Conservation (phyloP, 139 green algal genomes). For the Pseudopediastrum boryanum region DNA sequence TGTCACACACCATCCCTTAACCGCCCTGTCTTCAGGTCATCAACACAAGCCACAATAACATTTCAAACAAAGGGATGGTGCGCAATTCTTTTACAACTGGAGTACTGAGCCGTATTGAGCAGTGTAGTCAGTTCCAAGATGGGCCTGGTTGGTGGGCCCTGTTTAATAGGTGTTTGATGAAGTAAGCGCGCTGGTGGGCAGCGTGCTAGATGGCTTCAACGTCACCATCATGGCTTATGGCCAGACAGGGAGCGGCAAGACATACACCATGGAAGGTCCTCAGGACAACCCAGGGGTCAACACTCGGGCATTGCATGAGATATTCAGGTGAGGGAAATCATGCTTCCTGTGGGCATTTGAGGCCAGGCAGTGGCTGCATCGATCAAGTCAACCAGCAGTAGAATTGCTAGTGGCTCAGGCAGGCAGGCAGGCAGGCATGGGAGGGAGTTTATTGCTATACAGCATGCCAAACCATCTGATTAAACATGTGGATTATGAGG, state of each 20-base stretch:
- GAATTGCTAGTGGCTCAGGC: too few relatives aligned
- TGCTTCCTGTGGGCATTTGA: background rate
- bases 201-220: constrained; percentile 77
- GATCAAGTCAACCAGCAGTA: too few relatives aligned
- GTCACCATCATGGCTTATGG: constrained; percentile 84
- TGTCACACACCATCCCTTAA: too few relatives aligned
- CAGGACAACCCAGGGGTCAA: constrained; percentile 75
- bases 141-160: background rate
- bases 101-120: too few relatives aligned
- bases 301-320: constrained; percentile 77
- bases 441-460: too few relatives aligned
- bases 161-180: constrained; percentile 58
- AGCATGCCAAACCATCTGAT: background rate
- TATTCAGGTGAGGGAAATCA: constrained; percentile 76
- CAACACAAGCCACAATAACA: too few relatives aligned
- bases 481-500: background rate
- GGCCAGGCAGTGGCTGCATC: background rate
- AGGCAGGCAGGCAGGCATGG: too few relatives aligned
- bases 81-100: too few relatives aligned
- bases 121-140: too few relatives aligned
- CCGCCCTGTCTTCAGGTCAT: too few relatives aligned
- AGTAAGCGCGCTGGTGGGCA: constrained; percentile 54
- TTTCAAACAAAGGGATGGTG: too few relatives aligned
- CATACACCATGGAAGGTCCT: constrained; percentile 69
- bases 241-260: constrained; percentile 80